Percentiles rank a stretch among this genome's conserved stretches.
These are phyloP conservation scores for Thermochaetoides thermophila DNA, from an alignment of 495 filamentous ascomycete species.

Conservation along the genomic window DNA sequence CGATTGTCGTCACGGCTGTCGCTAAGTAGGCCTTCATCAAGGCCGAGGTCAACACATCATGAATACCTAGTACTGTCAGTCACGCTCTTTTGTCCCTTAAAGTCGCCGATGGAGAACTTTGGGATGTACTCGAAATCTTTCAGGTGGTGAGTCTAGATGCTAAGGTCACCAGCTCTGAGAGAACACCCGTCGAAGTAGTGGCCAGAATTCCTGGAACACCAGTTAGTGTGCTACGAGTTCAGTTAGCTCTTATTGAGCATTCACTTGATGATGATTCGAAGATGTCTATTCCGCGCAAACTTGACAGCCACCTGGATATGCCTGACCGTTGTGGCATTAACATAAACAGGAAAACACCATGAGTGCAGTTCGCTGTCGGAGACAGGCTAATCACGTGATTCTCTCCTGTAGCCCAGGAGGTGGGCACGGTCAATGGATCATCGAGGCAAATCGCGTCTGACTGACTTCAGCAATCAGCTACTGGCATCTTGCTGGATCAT, in stretches of 20 bases:
- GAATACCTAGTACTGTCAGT: constrained; percentile 33
- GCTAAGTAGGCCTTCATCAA: constrained; percentile 37
- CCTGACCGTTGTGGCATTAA: constrained; percentile 39
- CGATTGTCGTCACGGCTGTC: too few species aligned
- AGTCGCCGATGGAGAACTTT: constrained; percentile 22
- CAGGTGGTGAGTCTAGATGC: constrained; percentile 44
- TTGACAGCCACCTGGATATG: constrained; percentile 45
- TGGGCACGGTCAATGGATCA: constrained; percentile 19
- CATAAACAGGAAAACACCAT: constrained; percentile 44
- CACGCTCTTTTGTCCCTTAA: constrained; percentile 29
- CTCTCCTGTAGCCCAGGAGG: constrained; percentile 20
- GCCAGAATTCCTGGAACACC: constrained; percentile 43
- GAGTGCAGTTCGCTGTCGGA: constrained; percentile 28
- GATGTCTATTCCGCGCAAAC: constrained; percentile 43
- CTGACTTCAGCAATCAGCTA: constrained; percentile 11
- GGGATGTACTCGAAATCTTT: constrained; percentile 32
- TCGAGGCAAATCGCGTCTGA: constrained; percentile 20
- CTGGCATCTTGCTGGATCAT: constrained; percentile 26
- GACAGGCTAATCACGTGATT: constrained; percentile 14
- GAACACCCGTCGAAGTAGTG: constrained; percentile 50
- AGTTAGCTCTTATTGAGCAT: background rate
- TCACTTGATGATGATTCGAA: constrained; percentile 49
- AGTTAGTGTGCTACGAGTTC: too few species aligned
- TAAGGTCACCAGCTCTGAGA: constrained; percentile 37
- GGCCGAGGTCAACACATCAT: constrained; percentile 34